These are phyloP conservation scores for Pichia cactophila DNA, from an alignment of 1,139 yeast genomes.

Conservation along the genomic window DNA sequence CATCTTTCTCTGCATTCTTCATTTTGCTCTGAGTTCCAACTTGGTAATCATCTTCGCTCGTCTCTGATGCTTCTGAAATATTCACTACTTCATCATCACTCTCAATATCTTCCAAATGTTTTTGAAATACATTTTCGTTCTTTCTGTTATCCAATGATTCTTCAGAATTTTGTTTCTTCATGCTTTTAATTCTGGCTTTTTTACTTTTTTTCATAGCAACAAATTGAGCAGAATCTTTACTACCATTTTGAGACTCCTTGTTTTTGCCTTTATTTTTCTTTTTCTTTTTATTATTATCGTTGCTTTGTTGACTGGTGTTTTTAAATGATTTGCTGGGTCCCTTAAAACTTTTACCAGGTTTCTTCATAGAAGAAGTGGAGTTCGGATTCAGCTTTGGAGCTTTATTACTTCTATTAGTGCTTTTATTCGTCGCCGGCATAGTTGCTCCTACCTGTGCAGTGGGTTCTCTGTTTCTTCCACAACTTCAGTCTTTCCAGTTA, in stretches of 20 bases:
- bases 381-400: not conserved
- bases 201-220: constrained; percentile 4
- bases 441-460: not conserved
- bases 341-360: not conserved
- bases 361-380: not conserved
- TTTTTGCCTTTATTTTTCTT: not conserved
- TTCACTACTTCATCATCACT: constrained; percentile 10
- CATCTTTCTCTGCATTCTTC: constrained; percentile 1
- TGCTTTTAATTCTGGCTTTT: constrained; percentile 11
- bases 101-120: not conserved
- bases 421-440: not conserved
- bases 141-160: not conserved
- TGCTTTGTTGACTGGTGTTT: not conserved
- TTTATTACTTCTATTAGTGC: not conserved
- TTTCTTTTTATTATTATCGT: not conserved
- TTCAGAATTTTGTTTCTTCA: constrained; percentile 3
- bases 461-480: not conserved
- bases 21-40: not conserved
- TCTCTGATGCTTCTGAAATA: constrained; percentile 5
- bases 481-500: not conserved
- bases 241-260: not conserved
- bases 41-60: not conserved
- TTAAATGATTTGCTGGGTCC: not conserved
- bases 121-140: not conserved
- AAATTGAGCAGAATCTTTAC: not conserved